phyloP scores from a whole-genome alignment of 495 filamentous ascomycete genomes.

The Massariosphaeria phaeospora region DNA sequence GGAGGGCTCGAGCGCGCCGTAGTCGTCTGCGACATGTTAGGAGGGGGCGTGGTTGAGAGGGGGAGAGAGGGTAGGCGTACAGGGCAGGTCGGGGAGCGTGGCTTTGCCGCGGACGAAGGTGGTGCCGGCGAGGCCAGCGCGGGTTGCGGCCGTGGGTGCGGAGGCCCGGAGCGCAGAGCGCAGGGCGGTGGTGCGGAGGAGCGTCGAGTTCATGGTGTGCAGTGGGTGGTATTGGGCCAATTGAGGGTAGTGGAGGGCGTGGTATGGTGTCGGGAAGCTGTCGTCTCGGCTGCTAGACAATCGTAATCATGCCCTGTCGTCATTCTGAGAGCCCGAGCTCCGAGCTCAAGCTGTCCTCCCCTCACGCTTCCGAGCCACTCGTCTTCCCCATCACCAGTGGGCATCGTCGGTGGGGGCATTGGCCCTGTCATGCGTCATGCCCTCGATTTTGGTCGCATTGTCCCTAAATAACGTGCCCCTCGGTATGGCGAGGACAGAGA shows the following conservation, averaged over 20 bases:
- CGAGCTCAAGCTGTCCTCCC: background rate
- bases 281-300: conserved; percentile 13
- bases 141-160: conserved; percentile 46
- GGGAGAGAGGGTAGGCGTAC: conserved; percentile 57
- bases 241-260: conserved; percentile 1
- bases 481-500: no score
- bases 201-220: conserved; percentile 52
- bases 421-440: no score
- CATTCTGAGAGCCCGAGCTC: background rate
- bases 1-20: conserved; percentile 77
- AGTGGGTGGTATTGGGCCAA: conserved; percentile 12
- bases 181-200: conserved; percentile 49
- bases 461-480: no score
- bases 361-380: no score
- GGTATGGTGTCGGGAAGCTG: background rate
- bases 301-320: conserved; percentile 10
- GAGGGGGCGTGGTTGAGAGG: no score
- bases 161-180: conserved; percentile 53
- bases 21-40: no score
- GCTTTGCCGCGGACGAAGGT: conserved; percentile 81
- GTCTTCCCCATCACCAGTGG: no score
- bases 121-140: conserved; percentile 61
- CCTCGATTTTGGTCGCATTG: no score
- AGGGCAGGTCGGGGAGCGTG: conserved; percentile 88
- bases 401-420: no score